A percentile compares a stretch with the other conserved stretches of the same genome.
Evolutionary conservation across 2,329 filamentous ascomycete genomes (phyloP).

Genomic region (Aspergillus vadensis): DNA sequence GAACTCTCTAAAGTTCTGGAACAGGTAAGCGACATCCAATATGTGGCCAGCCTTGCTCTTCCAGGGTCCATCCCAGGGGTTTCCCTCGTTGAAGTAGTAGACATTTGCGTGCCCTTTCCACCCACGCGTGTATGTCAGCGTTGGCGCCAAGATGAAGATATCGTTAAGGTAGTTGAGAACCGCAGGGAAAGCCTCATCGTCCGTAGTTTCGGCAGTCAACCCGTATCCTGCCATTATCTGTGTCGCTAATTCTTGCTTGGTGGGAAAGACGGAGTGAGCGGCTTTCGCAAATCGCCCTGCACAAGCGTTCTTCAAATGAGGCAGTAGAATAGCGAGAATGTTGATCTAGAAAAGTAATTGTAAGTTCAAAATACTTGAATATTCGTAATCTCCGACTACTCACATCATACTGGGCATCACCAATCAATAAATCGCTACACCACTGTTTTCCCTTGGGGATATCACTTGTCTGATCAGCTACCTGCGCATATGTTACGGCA

Average conservation of each 20-base stretch:
- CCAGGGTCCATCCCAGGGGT: conserved; percentile 49
- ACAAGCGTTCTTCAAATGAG: conserved; percentile 24
- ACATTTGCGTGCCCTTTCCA: conserved; percentile 40
- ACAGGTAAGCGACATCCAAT: conserved; percentile 49
- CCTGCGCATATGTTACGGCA: conserved; percentile 24
- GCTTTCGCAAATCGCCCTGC: conserved; percentile 28
- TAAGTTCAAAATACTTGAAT: too few species aligned
- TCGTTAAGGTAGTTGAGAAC: conserved; percentile 51
- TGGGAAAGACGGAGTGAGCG: conserved; percentile 20
- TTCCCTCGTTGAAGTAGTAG: conserved; percentile 52
- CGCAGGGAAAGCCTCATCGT: conserved; percentile 45
- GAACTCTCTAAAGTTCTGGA: conserved; percentile 50
- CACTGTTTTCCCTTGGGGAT: conserved; percentile 47
- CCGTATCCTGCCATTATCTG: conserved; percentile 44
- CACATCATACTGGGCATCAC: conserved; percentile 53
- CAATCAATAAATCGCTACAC: conserved; percentile 52
- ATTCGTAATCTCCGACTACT: conserved; percentile 16
- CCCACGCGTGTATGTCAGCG: conserved; percentile 43
- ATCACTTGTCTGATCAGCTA: conserved; percentile 26
- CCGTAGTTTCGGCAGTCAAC: conserved; percentile 37
- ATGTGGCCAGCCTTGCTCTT: conserved; percentile 47
- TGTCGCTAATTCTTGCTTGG: conserved; percentile 28
- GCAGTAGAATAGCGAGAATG: conserved; percentile 34
- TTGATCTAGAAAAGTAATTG: conserved; percentile 22
- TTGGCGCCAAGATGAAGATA: conserved; percentile 50